These are phyloP conservation scores for Eurotiales sp. DNA, from an alignment of 2,329 filamentous ascomycete species.

Conservation along the genomic window DNA sequence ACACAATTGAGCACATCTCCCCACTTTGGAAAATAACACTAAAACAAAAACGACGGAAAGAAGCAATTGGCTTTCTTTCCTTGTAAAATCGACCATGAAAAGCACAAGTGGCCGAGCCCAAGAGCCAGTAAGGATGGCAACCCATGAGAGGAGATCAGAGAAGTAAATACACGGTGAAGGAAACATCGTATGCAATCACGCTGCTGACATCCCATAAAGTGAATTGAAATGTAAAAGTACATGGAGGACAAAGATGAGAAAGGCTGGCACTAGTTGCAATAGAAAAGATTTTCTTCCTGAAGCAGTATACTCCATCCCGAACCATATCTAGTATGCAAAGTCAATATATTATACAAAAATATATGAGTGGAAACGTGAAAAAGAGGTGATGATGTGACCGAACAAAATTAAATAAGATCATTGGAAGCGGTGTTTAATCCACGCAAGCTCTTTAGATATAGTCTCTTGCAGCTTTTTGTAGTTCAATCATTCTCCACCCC, in stretches of 20 bases:
- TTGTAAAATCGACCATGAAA: not conserved
- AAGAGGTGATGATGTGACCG: constrained; percentile 1
- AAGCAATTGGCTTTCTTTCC: not conserved
- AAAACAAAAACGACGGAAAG: not conserved
- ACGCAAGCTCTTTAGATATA: constrained; percentile 60
- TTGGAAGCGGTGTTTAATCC: not conserved
- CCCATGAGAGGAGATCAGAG: constrained; percentile 15
- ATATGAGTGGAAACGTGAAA: constrained; percentile 22
- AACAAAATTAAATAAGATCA: not conserved
- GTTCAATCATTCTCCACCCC: constrained; percentile 95
- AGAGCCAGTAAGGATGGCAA: constrained; percentile 10
- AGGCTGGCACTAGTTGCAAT: constrained; percentile 1
- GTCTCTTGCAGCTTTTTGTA: constrained; percentile 96
- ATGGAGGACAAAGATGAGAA: constrained; percentile 13
- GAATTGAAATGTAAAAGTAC: constrained; percentile 12
- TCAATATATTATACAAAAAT: constrained; percentile 38
- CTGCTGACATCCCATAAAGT: constrained; percentile 12
- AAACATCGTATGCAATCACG: constrained; percentile 4
- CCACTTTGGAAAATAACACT: not conserved
- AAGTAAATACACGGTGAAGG: constrained; percentile 11
- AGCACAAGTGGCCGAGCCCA: constrained; percentile 6
- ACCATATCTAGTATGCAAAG: constrained; percentile 35
- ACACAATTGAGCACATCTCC: not conserved
- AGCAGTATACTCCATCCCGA: constrained; percentile 26
- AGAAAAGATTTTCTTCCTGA: constrained; percentile 5